Evolutionary conservation across 306 rosid species (phyloP).

Genomic region (Cercis canadensis): DNA sequence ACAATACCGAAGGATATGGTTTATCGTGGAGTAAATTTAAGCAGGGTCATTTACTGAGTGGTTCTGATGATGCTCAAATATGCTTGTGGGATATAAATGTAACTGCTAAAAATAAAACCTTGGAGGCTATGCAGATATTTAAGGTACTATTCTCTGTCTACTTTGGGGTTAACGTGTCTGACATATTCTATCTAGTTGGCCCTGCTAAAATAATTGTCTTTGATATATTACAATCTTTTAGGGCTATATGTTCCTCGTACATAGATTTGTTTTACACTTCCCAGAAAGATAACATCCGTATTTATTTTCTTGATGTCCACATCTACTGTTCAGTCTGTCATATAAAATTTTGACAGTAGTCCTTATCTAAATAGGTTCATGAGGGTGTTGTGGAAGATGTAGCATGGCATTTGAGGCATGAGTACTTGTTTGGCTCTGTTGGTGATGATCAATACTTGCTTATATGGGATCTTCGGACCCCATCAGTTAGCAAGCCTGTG

Average conservation of each 20-base stretch:
- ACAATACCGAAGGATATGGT: slow-evolving; percentile 96
- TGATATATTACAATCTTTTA: background rate
- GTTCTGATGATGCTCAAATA: slow-evolving; percentile 99
- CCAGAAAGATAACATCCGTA: background rate
- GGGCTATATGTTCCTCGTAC: background rate
- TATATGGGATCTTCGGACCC: slow-evolving; percentile 93
- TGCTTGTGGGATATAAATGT: slow-evolving; percentile 96
- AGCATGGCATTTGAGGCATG: slow-evolving; percentile 99
- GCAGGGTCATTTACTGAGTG: slow-evolving; percentile 90
- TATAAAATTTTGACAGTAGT: background rate
- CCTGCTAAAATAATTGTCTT: background rate
- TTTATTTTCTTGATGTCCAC: background rate
- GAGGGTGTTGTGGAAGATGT: slow-evolving; percentile 99
- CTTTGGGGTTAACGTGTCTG: slow-evolving; percentile 3
- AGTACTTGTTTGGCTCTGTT: slow-evolving; percentile 95
- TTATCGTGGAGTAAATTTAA: slow-evolving; percentile 96
- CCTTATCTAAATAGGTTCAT: slow-evolving; percentile 62
- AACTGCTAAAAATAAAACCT: slow-evolving; percentile 71
- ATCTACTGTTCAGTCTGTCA: background rate
- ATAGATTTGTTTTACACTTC: background rate
- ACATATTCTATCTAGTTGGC: background rate
- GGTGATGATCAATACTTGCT: slow-evolving; percentile 94
- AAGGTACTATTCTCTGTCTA: slow-evolving; percentile 55
- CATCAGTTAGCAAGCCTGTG: slow-evolving; percentile 82
- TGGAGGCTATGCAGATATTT: slow-evolving; percentile 85